Conservation (phyloP, 2,329 filamentous ascomycete species). For the Dryadomyces quercus-mongolicae region DNA sequence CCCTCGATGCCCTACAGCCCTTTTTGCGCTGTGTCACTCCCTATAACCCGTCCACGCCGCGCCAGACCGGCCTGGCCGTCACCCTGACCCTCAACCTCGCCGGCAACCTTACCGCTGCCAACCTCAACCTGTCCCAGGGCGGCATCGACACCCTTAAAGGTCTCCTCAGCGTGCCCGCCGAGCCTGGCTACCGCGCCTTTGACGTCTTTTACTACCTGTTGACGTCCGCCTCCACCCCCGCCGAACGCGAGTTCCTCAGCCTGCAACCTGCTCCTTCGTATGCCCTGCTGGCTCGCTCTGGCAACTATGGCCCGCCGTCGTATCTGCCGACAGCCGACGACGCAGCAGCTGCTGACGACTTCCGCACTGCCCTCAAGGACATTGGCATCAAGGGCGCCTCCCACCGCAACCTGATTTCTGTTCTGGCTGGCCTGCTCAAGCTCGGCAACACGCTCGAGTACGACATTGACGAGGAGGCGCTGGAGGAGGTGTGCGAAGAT, state of each 20-base stretch:
- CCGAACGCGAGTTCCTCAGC: conserved; percentile 79
- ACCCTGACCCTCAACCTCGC: conserved; percentile 70
- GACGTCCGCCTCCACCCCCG: conserved; percentile 77
- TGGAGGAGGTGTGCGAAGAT: conserved; percentile 84
- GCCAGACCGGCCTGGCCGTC: conserved; percentile 69
- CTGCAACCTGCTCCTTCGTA: conserved; percentile 70
- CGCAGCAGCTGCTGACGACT: conserved; percentile 84
- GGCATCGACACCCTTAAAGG: conserved; percentile 78
- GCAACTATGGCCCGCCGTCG: conserved; percentile 72
- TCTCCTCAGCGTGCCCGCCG: conserved; percentile 65
- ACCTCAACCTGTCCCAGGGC: conserved; percentile 68
- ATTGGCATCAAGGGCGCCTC: conserved; percentile 86
- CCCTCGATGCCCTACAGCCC: conserved; percentile 70
- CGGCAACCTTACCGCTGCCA: conserved; percentile 65
- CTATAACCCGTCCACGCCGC: conserved; percentile 71
- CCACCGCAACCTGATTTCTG: conserved; percentile 73
- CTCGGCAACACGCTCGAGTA: conserved; percentile 85
- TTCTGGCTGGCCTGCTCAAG: conserved; percentile 76
- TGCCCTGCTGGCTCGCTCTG: conserved; percentile 65
- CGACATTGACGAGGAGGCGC: conserved; percentile 66
- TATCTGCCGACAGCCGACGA: conserved; percentile 92
- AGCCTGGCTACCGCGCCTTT: conserved; percentile 80
- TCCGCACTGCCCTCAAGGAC: conserved; percentile 71
- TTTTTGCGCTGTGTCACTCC: conserved; percentile 83
- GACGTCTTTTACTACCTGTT: conserved; percentile 97